Conservation (phyloP, 345 rosid genomes). For the Brassica nigra region DNA sequence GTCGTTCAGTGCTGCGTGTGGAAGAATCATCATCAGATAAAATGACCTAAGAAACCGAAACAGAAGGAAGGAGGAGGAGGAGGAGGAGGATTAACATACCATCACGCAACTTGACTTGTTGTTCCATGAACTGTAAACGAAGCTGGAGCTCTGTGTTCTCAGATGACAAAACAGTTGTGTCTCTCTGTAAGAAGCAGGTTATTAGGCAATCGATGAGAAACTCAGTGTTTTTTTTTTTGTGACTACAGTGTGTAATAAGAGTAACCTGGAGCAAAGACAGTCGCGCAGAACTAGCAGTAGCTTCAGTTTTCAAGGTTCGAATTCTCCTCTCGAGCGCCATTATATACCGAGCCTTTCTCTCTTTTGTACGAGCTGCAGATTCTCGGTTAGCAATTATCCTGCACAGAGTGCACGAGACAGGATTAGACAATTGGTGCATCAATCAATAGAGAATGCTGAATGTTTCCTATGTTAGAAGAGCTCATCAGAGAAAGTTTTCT, state of each 20-base stretch:
- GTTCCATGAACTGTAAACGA: constrained; percentile 87
- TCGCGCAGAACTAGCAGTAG: constrained; percentile 84
- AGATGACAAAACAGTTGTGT: constrained; percentile 68
- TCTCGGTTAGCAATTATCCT: constrained; percentile 90
- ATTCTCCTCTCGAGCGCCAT: constrained; percentile 81
- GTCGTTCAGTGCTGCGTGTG: constrained; percentile 65
- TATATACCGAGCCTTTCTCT: constrained; percentile 80
- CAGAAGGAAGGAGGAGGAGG: neutral
- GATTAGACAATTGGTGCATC: neutral
- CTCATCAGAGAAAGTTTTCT: no score
- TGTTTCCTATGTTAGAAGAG: neutral
- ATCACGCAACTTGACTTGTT: constrained; percentile 83
- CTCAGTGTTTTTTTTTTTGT: no score
- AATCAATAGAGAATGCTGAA: neutral
- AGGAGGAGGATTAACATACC: constrained; percentile 43
- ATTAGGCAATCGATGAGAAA: constrained; percentile 24
- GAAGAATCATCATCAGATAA: constrained; percentile 19
- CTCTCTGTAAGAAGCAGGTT: constrained; percentile 58
- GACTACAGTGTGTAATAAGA: neutral
- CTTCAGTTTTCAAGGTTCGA: constrained; percentile 86
- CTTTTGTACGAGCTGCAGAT: constrained; percentile 92
- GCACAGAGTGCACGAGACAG: constrained; percentile 11
- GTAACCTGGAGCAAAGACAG: constrained; percentile 76
- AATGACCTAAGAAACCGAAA: neutral
- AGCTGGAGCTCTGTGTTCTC: constrained; percentile 94